phyloP scores from a whole-genome alignment of 2,329 filamentous ascomycete genomes.

The Akanthomyces uredinophilus region DNA sequence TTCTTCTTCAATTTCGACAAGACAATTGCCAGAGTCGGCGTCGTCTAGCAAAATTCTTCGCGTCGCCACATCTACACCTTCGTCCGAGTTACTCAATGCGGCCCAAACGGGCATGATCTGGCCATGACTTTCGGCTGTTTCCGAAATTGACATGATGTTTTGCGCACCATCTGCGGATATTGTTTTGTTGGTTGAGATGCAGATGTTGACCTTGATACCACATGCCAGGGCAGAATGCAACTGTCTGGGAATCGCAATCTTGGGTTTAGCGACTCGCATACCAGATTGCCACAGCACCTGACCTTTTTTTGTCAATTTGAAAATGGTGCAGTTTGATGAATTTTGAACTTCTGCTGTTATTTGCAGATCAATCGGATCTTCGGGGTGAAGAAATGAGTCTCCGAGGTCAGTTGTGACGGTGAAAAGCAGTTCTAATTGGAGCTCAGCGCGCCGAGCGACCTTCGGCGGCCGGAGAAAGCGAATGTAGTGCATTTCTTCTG shows the following conservation, averaged over 20 bases:
- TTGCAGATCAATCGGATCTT: slow-evolving; percentile 38
- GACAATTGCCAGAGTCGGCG: slow-evolving; percentile 18
- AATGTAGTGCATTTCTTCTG: slow-evolving; percentile 51
- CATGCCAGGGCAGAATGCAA: slow-evolving; percentile 23
- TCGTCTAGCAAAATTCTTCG: slow-evolving; percentile 27
- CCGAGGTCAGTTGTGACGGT: slow-evolving; percentile 55
- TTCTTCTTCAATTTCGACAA: slow-evolving; percentile 47
- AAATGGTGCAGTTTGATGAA: slow-evolving; percentile 20
- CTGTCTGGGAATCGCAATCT: slow-evolving; percentile 24
- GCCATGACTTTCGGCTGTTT: slow-evolving; percentile 22
- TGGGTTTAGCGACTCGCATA: slow-evolving; percentile 37
- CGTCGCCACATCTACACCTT: slow-evolving; percentile 23
- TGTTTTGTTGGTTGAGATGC: slow-evolving; percentile 24
- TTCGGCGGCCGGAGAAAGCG: slow-evolving; percentile 46
- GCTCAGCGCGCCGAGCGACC: slow-evolving; percentile 25
- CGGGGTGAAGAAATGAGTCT: slow-evolving; percentile 47
- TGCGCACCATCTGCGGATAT: slow-evolving; percentile 24
- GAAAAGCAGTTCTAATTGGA: slow-evolving; percentile 40
- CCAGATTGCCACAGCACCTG: slow-evolving; percentile 29
- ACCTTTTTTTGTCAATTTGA: slow-evolving; percentile 23
- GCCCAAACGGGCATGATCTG: slow-evolving; percentile 42
- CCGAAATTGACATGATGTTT: slow-evolving; percentile 21
- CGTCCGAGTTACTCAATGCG: slow-evolving; percentile 24
- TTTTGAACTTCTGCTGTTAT: slow-evolving; percentile 28
- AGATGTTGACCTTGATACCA: slow-evolving; percentile 24